These are phyloP conservation scores for Cyberlindnera nakhonratchasimensis DNA, from an alignment of 805 yeast genomes.

Conservation along the genomic window DNA sequence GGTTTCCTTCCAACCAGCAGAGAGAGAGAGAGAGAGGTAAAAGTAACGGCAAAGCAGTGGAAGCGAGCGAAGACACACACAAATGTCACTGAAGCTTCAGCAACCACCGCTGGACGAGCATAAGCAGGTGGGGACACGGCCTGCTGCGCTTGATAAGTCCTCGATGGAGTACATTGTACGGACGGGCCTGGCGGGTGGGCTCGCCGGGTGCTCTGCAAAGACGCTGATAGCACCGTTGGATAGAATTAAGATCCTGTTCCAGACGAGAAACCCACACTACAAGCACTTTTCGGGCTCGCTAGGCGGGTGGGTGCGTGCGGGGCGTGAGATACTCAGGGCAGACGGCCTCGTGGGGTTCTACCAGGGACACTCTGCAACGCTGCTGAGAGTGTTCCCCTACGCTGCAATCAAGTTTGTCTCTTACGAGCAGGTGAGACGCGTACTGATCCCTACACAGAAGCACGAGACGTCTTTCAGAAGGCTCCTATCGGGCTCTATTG, in stretches of 20 bases:
- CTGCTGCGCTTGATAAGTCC: slow-evolving; percentile 60
- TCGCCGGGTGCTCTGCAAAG: slow-evolving; percentile 95
- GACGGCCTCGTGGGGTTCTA: slow-evolving; percentile 82
- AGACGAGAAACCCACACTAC: slow-evolving; percentile 90
- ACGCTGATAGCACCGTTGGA: slow-evolving; percentile 94
- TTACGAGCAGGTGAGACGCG: slow-evolving; percentile 83
- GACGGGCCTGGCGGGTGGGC: slow-evolving; percentile 91
- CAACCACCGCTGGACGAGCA: slow-evolving; percentile 1
- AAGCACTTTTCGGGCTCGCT: slow-evolving; percentile 75
- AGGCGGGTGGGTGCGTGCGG: slow-evolving; percentile 72
- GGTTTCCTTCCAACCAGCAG: too few relatives aligned
- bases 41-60: neutral
- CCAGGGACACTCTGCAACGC: slow-evolving; percentile 94
- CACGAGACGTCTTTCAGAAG: slow-evolving; percentile 82
- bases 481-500: slow-evolving; percentile 81
- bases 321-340: slow-evolving; percentile 53
- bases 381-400: slow-evolving; percentile 89
- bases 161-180: slow-evolving; percentile 74
- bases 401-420: slow-evolving; percentile 97
- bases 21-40: neutral
- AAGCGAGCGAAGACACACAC: neutral
- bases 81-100: neutral
- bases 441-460: slow-evolving; percentile 69
- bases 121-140: slow-evolving; percentile 1
- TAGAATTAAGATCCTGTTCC: slow-evolving; percentile 90